Base-by-base conservation (phyloP, 768 basidiomycete genomes). In the Tricholoma furcatifolium region DNA sequence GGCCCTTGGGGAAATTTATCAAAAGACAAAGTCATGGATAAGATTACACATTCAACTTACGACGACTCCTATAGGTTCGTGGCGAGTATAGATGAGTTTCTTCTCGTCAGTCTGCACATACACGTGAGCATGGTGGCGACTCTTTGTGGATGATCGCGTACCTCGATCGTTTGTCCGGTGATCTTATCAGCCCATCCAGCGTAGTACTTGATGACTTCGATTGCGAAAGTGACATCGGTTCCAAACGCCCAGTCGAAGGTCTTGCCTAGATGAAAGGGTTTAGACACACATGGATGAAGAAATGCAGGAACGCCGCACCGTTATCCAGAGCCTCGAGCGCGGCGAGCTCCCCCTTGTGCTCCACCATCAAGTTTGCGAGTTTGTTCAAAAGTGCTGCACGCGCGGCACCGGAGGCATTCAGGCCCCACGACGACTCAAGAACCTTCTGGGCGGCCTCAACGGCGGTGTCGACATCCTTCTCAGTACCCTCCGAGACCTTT, bases 381-480 rank as follows among this genome's bases (percentile, higher is more conserved):
- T 76, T 77, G 63, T 70, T 63, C 15, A 85, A 61, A 11, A 80
- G 64, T 50, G 62, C 63, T 9, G 66, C 71, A 24, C 81, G 74
- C 45, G 70, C 54, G 4, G 59, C 60, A 7, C 72, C 77, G 3
- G 77, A 64, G n/a, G 59, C 63, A 38, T 78, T 78, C 49, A 76
- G 65, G n/a, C 81, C 81, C 81, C 84, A 83, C 17, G 58, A 54
- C 1, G 62, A 65, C 4, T 66, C 62, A 39, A 60, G 56, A 6
- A 67, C 63, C 40, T 61, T 64, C 3, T 83, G 81, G 43, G 90
- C 88, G 30, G 78, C 84, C 1, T 71, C 67, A 47, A 92, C 91
- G 2, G 91, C 91, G 40, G 61, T 59, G 67, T 94, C 85, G 56
- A 94, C 81, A 62, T 94, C 92, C 60, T 80, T 76, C n/a, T 73